Evolutionary conservation across 805 yeast species (phyloP).

Genomic region (Scheffersomyces spartinae): DNA sequence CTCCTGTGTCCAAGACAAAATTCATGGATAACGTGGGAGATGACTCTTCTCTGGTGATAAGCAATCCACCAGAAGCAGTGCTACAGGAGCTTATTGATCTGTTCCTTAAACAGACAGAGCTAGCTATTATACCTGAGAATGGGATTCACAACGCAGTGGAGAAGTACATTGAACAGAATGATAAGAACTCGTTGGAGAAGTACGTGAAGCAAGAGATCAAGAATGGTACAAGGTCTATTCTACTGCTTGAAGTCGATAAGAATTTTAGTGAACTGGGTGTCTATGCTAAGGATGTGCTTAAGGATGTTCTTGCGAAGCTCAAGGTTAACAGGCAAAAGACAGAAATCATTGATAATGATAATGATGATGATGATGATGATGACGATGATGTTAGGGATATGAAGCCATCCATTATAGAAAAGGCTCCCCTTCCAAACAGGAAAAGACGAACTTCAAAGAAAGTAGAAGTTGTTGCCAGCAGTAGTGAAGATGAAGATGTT

Average conservation of each 20-base stretch:
- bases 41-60: slow-evolving; percentile 14
- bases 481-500: too few relatives aligned
- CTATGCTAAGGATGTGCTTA: background rate
- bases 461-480: too few relatives aligned
- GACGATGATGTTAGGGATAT: slow-evolving; percentile 4
- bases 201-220: slow-evolving; percentile 47
- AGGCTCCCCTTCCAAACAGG: too few relatives aligned
- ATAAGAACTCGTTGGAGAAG: slow-evolving; percentile 56
- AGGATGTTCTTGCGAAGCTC: slow-evolving; percentile 2
- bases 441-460: too few relatives aligned
- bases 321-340: slow-evolving; percentile 4
- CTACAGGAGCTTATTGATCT: slow-evolving; percentile 55
- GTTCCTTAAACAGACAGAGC: slow-evolving; percentile 47
- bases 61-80: slow-evolving; percentile 27
- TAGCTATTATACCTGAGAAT: slow-evolving; percentile 60
- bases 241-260: background rate
- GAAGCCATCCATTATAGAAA: too few relatives aligned
- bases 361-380: slow-evolving; percentile 7
- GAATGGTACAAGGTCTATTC: slow-evolving; percentile 21
- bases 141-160: slow-evolving; percentile 68
- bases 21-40: slow-evolving; percentile 6
- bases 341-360: slow-evolving; percentile 3
- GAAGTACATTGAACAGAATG: slow-evolving; percentile 71
- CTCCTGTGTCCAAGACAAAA: slow-evolving; percentile 2
- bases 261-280: slow-evolving; percentile 1